Evolutionary conservation across 371 early-diverging fungal species (phyloP).

Genomic region (Rhizopus delemar): DNA sequence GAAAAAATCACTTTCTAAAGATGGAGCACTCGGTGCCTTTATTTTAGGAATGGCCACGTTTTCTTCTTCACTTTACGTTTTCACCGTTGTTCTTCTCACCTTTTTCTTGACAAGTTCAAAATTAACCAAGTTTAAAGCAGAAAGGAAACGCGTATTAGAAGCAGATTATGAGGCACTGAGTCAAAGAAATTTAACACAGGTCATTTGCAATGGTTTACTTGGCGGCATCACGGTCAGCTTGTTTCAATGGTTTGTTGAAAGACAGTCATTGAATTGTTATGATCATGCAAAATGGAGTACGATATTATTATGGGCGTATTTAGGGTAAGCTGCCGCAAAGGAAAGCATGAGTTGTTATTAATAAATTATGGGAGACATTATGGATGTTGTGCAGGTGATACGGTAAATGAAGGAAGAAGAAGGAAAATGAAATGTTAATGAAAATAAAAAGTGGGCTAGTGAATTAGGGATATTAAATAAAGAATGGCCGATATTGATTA

Average conservation of each 20-base stretch:
- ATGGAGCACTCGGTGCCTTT: conserved; percentile 77
- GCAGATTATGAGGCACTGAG: conserved; percentile 52
- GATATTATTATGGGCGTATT: conserved; percentile 53
- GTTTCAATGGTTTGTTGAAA: conserved; percentile 47
- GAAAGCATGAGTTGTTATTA: neutral
- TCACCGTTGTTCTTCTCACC: conserved; percentile 63
- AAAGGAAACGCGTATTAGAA: conserved; percentile 69
- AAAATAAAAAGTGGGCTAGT: conserved; percentile 77
- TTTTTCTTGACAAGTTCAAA: conserved; percentile 77
- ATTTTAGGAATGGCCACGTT: conserved; percentile 76
- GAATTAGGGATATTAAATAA: conserved; percentile 81
- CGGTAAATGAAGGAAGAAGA: conserved; percentile 45
- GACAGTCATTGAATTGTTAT: conserved; percentile 22
- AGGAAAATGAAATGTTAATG: neutral
- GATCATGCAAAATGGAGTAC: conserved; percentile 35
- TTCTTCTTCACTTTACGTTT: conserved; percentile 58
- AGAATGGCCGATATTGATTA: conserved; percentile 76
- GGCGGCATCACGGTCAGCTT: conserved; percentile 69
- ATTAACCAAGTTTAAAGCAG: conserved; percentile 79
- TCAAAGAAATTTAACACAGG: conserved; percentile 73
- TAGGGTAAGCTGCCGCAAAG: conserved; percentile 42
- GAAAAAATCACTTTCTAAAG: conserved; percentile 69
- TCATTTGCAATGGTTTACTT: conserved; percentile 76
- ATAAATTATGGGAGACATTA: conserved; percentile 58
- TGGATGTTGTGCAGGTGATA: conserved; percentile 86